Conservation (phyloP, 768 basidiomycete genomes). For the Boletus sp. region DNA sequence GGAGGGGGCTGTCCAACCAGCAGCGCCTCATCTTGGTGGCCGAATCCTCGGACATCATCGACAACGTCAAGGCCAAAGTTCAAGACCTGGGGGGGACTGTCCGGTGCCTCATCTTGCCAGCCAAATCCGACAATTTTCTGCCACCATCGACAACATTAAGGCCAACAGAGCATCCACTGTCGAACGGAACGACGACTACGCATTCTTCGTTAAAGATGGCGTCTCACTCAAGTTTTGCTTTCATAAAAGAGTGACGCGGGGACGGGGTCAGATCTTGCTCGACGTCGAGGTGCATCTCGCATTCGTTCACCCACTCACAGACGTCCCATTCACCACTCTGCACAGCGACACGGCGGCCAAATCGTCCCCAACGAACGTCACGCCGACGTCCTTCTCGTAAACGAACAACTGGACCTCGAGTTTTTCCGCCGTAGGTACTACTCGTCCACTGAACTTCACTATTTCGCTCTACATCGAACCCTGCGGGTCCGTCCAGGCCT, state of each 20-base stretch:
- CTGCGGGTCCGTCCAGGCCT: constrained; percentile 25
- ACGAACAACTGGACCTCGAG: constrained; percentile 28
- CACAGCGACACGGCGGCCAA: constrained; percentile 23
- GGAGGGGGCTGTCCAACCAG: too few relatives aligned
- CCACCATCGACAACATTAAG: too few relatives aligned
- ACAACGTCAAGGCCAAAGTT: too few relatives aligned
- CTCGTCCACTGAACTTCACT: constrained; percentile 16
- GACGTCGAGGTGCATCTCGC: constrained; percentile 20
- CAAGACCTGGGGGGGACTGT: too few relatives aligned
- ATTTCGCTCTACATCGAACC: constrained; percentile 23
- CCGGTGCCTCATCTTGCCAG: too few relatives aligned
- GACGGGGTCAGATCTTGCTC: constrained; percentile 13
- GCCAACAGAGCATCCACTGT: not conserved
- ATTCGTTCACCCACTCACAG: not conserved
- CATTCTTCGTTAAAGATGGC: constrained; percentile 25
- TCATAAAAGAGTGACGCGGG: constrained; percentile 27
- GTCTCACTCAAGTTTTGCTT: constrained; percentile 26
- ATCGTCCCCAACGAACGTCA: constrained; percentile 15
- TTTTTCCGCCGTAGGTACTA: constrained; percentile 27
- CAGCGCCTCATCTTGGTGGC: too few relatives aligned
- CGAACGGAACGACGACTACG: not conserved
- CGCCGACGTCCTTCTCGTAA: constrained; percentile 29
- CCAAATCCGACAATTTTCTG: too few relatives aligned
- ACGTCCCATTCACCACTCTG: not conserved
- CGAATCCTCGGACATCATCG: too few relatives aligned